phyloP scores from a whole-genome alignment of 768 basidiomycete species.

The Inosperma sp. region DNA sequence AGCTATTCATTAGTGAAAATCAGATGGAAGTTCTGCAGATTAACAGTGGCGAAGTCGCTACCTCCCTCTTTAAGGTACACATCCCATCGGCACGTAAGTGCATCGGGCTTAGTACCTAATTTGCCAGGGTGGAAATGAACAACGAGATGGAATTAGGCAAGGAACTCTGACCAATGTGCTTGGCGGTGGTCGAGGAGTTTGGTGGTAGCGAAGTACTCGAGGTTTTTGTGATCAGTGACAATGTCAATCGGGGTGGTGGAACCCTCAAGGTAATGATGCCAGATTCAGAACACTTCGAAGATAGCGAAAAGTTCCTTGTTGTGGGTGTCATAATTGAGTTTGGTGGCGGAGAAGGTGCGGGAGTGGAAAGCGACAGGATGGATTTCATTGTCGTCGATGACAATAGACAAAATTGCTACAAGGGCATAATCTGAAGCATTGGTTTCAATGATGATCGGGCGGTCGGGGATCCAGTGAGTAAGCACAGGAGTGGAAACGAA shows the following conservation, averaged over 20 bases:
- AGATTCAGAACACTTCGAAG: conserved; percentile 30
- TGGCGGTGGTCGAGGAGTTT: conserved; percentile 36
- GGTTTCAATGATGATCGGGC: conserved; percentile 36
- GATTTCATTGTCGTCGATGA: conserved; percentile 22
- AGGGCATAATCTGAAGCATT: conserved; percentile 40
- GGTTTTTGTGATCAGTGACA: conserved; percentile 23
- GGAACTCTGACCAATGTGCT: conserved; percentile 35
- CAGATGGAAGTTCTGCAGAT: neutral
- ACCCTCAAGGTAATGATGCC: conserved; percentile 26
- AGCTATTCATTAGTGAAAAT: neutral
- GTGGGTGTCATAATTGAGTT: conserved; percentile 35
- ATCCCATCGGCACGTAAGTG: conserved; percentile 22
- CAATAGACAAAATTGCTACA: no score
- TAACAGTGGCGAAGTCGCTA: neutral
- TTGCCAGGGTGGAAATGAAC: conserved; percentile 26
- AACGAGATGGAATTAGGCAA: conserved; percentile 31
- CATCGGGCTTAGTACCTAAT: conserved; percentile 19
- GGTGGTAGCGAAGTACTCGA: conserved; percentile 32
- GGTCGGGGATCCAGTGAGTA: conserved; percentile 10
- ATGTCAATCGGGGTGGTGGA: conserved; percentile 12
- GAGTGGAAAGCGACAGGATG: conserved; percentile 36
- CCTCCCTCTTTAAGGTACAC: conserved; percentile 10
- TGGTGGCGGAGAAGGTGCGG: conserved; percentile 19
- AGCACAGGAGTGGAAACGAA: conserved; percentile 20
- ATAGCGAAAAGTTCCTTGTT: conserved; percentile 44